Evolutionary conservation across 2,329 filamentous ascomycete genomes (phyloP).

Genomic region (Erysiphe neolycopersici): DNA sequence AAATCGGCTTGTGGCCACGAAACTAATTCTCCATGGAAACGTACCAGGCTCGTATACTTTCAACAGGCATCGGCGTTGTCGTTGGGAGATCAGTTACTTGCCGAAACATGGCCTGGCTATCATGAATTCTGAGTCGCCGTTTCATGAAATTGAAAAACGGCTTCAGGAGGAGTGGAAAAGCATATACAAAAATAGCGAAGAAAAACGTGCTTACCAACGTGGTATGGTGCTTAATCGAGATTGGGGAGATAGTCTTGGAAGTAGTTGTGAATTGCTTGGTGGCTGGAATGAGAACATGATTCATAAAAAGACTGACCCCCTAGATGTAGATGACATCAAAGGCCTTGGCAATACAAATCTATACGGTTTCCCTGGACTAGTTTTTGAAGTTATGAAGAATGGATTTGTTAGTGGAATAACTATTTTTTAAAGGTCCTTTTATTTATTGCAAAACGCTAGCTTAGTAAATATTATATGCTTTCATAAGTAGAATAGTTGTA

Average conservation of each 20-base stretch:
- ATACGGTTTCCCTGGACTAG: conserved; percentile 76
- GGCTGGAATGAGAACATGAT: conserved; percentile 54
- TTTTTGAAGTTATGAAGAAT: conserved; percentile 91
- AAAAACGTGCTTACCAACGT: conserved; percentile 25
- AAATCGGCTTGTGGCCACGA: conserved; percentile 59
- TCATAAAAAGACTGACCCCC: conserved; percentile 16
- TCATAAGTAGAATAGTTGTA: too few species aligned
- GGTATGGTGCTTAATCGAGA: conserved; percentile 81
- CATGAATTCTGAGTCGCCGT: conserved; percentile 36
- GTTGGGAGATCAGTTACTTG: conserved; percentile 52
- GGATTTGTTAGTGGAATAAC: conserved; percentile 73
- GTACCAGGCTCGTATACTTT: conserved; percentile 91
- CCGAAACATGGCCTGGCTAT: conserved; percentile 16
- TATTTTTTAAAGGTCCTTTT: conserved; percentile 31
- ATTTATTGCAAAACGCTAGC: neutral
- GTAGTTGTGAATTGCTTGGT: conserved; percentile 55
- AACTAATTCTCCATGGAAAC: conserved; percentile 83
- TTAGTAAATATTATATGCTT: neutral
- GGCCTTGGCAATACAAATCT: conserved; percentile 51
- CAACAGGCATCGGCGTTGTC: conserved; percentile 70
- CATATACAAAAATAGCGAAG: conserved; percentile 29
- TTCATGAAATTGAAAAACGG: conserved; percentile 40
- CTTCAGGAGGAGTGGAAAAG: conserved; percentile 45
- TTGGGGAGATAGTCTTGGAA: conserved; percentile 77
- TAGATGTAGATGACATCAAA: conserved; percentile 23